Percentiles rank a stretch among this genome's conserved stretches.
These are phyloP conservation scores for Medicago ruthenica DNA, from an alignment of 306 rosid species.

Conservation along the genomic window DNA sequence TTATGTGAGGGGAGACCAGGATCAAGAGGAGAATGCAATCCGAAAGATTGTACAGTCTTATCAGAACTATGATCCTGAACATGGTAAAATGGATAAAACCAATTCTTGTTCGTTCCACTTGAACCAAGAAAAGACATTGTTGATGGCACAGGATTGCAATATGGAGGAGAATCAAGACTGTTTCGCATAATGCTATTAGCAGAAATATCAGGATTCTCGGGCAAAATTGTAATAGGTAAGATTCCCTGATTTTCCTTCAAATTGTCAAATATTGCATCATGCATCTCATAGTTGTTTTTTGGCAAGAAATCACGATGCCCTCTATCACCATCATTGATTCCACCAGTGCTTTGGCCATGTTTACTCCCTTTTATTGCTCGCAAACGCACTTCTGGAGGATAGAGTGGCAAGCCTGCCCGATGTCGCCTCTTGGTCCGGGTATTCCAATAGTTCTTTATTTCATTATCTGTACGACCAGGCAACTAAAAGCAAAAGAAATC, in stretches of 20 bases:
- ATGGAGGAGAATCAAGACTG: constrained; percentile 70
- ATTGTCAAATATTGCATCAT: constrained; percentile 63
- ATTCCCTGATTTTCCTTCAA: constrained; percentile 57
- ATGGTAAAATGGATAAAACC: constrained; percentile 56
- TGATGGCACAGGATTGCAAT: constrained; percentile 57
- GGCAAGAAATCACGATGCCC: constrained; percentile 56
- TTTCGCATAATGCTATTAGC: constrained; percentile 54
- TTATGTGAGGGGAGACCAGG: constrained; percentile 57
- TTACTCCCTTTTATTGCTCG: constrained; percentile 64
- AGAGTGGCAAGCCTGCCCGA: constrained; percentile 90
- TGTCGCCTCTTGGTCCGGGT: constrained; percentile 88
- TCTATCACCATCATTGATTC: constrained; percentile 54
- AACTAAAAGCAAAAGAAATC: constrained; percentile 62
- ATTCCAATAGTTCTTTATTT: constrained; percentile 98
- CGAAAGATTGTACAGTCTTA: constrained; percentile 56
- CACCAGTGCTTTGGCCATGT: constrained; percentile 52
- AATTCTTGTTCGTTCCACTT: constrained; percentile 49
- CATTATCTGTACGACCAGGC: constrained; percentile 98
- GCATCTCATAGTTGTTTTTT: constrained; percentile 59
- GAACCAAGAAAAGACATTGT: constrained; percentile 59
- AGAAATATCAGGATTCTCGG: constrained; percentile 61
- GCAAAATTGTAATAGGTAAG: constrained; percentile 53
- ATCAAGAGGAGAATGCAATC: constrained; percentile 58
- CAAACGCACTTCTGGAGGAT: constrained; percentile 74
- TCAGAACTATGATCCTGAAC: constrained; percentile 54